Evolutionary conservation across 768 basidiomycete genomes (phyloP), one percentile per base, ranked within the genome.

Genomic region (Russula abietina): DNA sequence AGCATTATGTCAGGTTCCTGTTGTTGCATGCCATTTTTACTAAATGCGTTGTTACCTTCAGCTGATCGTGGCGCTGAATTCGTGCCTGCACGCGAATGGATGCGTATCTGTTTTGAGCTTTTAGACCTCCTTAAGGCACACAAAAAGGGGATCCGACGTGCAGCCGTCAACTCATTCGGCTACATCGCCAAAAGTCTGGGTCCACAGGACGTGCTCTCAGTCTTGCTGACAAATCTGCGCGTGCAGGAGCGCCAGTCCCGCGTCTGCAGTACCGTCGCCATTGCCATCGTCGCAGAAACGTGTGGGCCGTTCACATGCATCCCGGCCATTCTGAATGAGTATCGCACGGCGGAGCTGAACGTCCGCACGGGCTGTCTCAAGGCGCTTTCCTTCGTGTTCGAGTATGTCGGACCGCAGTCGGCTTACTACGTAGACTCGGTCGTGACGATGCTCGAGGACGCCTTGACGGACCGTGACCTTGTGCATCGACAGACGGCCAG

Each of bases 141-240:
- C 79, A 99, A 99, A 79, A 98, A 98, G 76, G 96, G 91, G 48
- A 99, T 98, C 71, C 90, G 97, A 58, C 92, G 96, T 71, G 97
- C 96, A 0, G 96, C 97, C 24, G 97, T 98, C 77, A 98, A 99
- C 79, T 97, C 96, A 1, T 99, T 99, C 69, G 97, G 97, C 70
- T 99, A 99, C 69, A 99, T 99, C 66, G 97, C 97, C 62, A 98
- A 98, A 79, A 95, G 92, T 77, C 87, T 99, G 77, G 97, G 97
- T 77, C 96, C 97, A 53, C 96, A 98, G 74, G 97, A 99, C 71
- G 97, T 99, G 1, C 79, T 99, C 36, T 92, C 91, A 41, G 96
- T 99, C 16, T 81, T 99, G 14, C 79, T 99, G 60, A 98, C 97
- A 60, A 98, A 99, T 73, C 73, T 99, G 70, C 91, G 95, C 51